Conservation (phyloP, 805 yeast species). For the Metschnikowia chrysomelidarum region DNA sequence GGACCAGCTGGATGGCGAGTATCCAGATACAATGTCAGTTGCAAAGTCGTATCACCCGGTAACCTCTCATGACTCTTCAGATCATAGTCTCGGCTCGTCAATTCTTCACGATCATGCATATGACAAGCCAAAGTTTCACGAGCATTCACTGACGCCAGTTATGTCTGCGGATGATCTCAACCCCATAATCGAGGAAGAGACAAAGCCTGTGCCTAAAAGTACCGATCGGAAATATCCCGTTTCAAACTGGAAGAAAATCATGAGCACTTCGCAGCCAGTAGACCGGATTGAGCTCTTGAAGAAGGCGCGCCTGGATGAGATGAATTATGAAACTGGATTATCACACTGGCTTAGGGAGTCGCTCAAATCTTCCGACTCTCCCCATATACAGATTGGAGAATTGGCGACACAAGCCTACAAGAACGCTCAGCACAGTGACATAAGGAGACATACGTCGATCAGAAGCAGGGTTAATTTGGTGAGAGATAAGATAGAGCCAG, state of each 20-base stretch:
- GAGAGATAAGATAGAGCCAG: conserved; percentile 45
- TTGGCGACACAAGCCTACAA: conserved; percentile 66
- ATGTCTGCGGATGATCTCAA: conserved; percentile 8
- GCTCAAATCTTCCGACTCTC: conserved; percentile 33
- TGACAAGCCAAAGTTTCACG: conserved; percentile 13
- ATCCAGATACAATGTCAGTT: conserved; percentile 13
- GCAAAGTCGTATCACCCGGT: conserved; percentile 9
- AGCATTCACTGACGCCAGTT: conserved; percentile 11
- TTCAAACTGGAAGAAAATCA: conserved; percentile 42
- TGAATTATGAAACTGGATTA: conserved; percentile 54
- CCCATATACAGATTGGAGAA: conserved; percentile 46
- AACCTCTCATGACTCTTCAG: conserved; percentile 4
- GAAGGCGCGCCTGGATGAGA: conserved; percentile 43
- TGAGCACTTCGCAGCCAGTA: conserved; percentile 38
- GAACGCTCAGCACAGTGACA: conserved; percentile 57
- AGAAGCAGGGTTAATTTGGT: conserved; percentile 57
- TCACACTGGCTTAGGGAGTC: conserved; percentile 53
- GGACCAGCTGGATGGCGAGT: conserved; percentile 25
- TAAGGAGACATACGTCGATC: conserved; percentile 37
- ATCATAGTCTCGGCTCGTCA: conserved; percentile 12
- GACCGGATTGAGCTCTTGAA: conserved; percentile 42
- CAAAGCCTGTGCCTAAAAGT: conserved; percentile 1
- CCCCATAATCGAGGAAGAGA: conserved; percentile 4
- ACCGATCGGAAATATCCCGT: conserved; percentile 26
- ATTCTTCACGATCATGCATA: conserved; percentile 14